A percentile compares a stretch with the other conserved stretches of the same genome.
Evolutionary conservation across 345 rosid genomes (phyloP).

Genomic region (Passiflora organensis): DNA sequence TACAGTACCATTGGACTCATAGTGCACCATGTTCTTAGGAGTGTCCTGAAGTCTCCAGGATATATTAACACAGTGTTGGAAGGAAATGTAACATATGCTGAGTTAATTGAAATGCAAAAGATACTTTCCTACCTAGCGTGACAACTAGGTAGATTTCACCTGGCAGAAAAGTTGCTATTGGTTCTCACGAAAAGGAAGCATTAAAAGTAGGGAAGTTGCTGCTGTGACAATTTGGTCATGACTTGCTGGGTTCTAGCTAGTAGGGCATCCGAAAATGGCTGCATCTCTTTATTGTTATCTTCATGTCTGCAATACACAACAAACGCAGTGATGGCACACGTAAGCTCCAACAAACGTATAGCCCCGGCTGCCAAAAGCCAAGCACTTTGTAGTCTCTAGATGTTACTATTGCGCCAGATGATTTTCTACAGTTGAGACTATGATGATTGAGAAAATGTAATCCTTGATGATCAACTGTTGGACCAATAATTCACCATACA

Average conservation of each 20-base stretch:
- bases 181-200: neutral
- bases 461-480: neutral
- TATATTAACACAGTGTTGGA: no score
- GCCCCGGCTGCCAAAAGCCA: conserved; percentile 10
- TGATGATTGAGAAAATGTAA: neutral
- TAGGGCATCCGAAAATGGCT: conserved; percentile 32
- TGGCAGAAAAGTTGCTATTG: neutral
- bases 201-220: conserved; percentile 24
- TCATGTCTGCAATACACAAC: conserved; percentile 28
- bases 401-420: neutral
- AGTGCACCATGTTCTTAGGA: no score
- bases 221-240: conserved; percentile 34
- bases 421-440: neutral
- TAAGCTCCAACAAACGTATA: conserved; percentile 15
- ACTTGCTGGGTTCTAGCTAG: conserved; percentile 31
- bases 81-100: no score
- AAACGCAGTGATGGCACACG: conserved; percentile 15
- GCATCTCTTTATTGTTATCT: conserved; percentile 34
- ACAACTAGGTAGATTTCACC: neutral
- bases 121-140: no score
- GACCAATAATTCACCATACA: no score
- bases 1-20: no score
- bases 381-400: neutral
- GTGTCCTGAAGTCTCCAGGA: no score
- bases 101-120: no score